Evolutionary conservation across 805 yeast genomes (phyloP).

Genomic region (Clavispora asparagi): DNA sequence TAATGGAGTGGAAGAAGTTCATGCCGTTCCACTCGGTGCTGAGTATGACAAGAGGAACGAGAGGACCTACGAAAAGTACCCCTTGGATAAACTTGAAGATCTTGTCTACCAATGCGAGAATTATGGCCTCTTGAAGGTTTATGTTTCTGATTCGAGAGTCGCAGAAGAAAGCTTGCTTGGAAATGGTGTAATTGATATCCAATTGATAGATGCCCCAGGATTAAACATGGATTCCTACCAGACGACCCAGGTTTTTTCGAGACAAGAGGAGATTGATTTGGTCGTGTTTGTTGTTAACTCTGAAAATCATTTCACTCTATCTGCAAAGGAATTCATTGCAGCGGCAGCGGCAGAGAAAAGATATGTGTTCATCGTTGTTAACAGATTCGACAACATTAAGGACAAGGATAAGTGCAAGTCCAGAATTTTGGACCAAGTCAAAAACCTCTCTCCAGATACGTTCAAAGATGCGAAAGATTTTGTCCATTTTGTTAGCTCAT

Average conservation of each 20-base stretch:
- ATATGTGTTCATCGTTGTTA: conserved; percentile 89
- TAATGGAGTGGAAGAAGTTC: conserved; percentile 79
- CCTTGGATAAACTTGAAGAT: conserved; percentile 53
- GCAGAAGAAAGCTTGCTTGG: conserved; percentile 65
- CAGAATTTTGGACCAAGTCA: conserved; percentile 79
- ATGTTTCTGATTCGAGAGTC: conserved; percentile 71
- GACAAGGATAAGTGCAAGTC: conserved; percentile 76
- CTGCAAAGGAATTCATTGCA: conserved; percentile 89
- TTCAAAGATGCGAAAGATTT: conserved; percentile 84
- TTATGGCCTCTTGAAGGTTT: conserved; percentile 71
- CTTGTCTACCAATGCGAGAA: conserved; percentile 71
- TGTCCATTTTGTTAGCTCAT: conserved; percentile 85
- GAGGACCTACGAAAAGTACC: conserved; percentile 55
- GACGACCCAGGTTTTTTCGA: conserved; percentile 89
- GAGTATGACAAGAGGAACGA: conserved; percentile 53
- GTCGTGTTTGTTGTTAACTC: conserved; percentile 96
- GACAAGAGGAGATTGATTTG: conserved; percentile 95
- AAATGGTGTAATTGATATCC: conserved; percentile 89
- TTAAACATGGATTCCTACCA: conserved; percentile 88
- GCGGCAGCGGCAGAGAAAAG: conserved; percentile 89
- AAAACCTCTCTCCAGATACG: conserved; percentile 82
- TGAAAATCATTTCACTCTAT: conserved; percentile 89
- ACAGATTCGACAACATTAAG: conserved; percentile 80
- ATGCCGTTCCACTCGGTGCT: conserved; percentile 67
- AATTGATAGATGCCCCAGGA: conserved; percentile 96